A percentile compares a stretch with the other conserved stretches of the same genome.
Conservation (phyloP, 371 early-diverging fungal species). For the Apophysomyces trapeziformis region DNA sequence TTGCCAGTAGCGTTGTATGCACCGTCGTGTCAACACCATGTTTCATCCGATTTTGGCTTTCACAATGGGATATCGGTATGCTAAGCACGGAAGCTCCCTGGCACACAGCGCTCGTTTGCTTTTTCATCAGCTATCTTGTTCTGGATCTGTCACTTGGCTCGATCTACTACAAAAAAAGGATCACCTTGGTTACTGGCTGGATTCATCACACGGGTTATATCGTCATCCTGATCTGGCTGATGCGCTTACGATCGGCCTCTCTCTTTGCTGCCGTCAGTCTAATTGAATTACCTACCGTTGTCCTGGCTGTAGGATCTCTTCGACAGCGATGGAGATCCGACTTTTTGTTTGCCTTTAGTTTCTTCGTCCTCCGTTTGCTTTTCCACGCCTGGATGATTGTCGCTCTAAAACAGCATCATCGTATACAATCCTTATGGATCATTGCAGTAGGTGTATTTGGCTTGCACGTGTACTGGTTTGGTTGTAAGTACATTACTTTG, state of each 20-base stretch:
- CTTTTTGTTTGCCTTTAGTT: constrained; percentile 32
- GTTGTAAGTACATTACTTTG: constrained; percentile 21
- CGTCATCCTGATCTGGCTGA: constrained; percentile 25
- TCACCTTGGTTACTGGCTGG: constrained; percentile 55
- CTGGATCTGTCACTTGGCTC: constrained; percentile 46
- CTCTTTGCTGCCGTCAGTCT: constrained; percentile 33
- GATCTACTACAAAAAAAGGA: constrained; percentile 43
- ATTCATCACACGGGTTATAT: constrained; percentile 53
- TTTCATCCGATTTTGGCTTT: constrained; percentile 25
- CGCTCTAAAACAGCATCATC: constrained; percentile 32
- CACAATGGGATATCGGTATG: constrained; percentile 26
- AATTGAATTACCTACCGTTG: constrained; percentile 38
- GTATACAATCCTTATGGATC: constrained; percentile 28
- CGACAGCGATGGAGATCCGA: constrained; percentile 31
- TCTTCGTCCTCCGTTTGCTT: constrained; percentile 36
- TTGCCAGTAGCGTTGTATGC: constrained; percentile 33
- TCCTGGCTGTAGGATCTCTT: constrained; percentile 35
- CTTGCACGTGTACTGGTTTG: constrained; percentile 43
- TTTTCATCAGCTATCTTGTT: constrained; percentile 42
- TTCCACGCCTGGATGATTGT: constrained; percentile 38
- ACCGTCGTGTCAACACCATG: constrained; percentile 30
- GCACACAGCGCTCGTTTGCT: constrained; percentile 27
- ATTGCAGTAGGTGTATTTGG: constrained; percentile 32
- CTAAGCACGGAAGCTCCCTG: constrained; percentile 20
- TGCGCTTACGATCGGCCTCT: constrained; percentile 22